These are phyloP conservation scores for Chrysanthemum lavandulifolium DNA, from an alignment of 129 eudicot genomes.

Conservation along the genomic window DNA sequence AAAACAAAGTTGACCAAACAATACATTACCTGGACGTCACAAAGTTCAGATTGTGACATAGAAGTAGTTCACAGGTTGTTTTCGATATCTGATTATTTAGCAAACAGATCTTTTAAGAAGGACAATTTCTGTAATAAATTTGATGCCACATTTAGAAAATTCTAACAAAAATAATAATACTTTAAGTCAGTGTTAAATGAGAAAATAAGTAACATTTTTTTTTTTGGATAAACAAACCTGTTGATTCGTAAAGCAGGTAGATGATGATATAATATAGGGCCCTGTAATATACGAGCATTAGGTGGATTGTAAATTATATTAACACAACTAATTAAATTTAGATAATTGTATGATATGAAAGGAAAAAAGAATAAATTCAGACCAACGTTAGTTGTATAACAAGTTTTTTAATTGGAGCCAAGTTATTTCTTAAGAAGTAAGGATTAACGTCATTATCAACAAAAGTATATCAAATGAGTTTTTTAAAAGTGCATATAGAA, in stretches of 20 bases:
- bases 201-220: constrained; percentile 1
- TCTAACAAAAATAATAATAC: background rate
- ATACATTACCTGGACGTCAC: background rate
- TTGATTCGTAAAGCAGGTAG: constrained; percentile 22
- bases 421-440: too few relatives aligned
- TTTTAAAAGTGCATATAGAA: too few relatives aligned
- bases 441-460: too few relatives aligned
- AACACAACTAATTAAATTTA: background rate
- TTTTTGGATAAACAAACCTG: background rate
- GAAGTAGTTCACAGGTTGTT: constrained; percentile 25
- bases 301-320: constrained; percentile 7
- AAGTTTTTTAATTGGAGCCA: too few relatives aligned
- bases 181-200: background rate
- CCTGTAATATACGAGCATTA: background rate
- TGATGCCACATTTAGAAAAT: background rate
- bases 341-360: too few relatives aligned
- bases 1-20: constrained; percentile 4
- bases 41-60: background rate
- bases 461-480: too few relatives aligned
- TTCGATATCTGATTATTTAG: background rate
- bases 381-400: too few relatives aligned
- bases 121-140: background rate
- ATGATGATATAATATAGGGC: constrained; percentile 12
- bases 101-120: background rate
- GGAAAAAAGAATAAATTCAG: too few relatives aligned